Evolutionary conservation across 169 alveolate species (phyloP).

Genomic region (Hepatocystis sp.): DNA sequence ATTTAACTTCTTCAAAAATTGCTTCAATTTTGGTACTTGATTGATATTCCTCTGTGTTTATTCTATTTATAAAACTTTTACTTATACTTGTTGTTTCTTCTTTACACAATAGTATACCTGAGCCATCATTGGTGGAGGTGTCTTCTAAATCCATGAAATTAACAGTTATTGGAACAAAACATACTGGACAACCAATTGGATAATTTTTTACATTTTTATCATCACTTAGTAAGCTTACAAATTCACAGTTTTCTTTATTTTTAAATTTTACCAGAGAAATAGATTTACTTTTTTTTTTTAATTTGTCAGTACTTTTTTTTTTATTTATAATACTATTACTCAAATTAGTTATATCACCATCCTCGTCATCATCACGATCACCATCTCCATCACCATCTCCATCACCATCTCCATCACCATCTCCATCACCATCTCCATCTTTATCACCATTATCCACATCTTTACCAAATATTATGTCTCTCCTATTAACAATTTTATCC

Average conservation of each 20-base stretch:
- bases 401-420: conserved; percentile 7
- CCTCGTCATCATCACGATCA: not conserved
- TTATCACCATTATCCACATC: no score
- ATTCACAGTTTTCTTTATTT: conserved; percentile 27
- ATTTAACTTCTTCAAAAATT: conserved; percentile 84
- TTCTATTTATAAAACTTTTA: conserved; percentile 81
- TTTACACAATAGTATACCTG: conserved; percentile 28
- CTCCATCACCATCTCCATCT: conserved; percentile 5
- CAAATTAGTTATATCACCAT: not conserved
- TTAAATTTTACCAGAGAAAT: conserved; percentile 76
- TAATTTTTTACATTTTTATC: conserved; percentile 56
- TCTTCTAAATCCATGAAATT: conserved; percentile 37
- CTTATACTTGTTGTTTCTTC: conserved; percentile 70
- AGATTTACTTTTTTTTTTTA: conserved; percentile 56
- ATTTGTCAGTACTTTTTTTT: conserved; percentile 24
- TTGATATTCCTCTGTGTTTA: conserved; percentile 83
- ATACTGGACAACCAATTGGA: conserved; percentile 87
- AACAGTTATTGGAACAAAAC: conserved; percentile 87
- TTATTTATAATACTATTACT: conserved; percentile 7
- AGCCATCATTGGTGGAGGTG: conserved; percentile 28
- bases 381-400: conserved; percentile 3
- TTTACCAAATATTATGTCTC: no score
- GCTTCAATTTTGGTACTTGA: conserved; percentile 88
- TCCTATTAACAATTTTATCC: not conserved
- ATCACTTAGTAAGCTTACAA: conserved; percentile 18